phyloP scores from a whole-genome alignment of 208 protist species.

The Leishmania arabica region DNA sequence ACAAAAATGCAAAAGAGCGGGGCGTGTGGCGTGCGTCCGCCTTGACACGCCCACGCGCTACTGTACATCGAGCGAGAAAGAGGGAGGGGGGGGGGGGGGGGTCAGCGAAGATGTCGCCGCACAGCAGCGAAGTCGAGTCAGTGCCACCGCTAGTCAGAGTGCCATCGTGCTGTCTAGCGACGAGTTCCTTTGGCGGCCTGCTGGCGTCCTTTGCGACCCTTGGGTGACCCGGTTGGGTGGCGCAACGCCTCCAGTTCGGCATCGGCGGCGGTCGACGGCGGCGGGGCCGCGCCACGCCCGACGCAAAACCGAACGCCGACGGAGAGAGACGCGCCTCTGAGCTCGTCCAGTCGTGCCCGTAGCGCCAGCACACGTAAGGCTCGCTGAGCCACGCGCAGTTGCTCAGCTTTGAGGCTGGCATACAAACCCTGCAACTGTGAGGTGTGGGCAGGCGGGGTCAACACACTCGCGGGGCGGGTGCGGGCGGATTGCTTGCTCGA shows the following conservation, averaged over 20 bases:
- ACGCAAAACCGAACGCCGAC: constrained; percentile 42
- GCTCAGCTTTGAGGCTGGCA: constrained; percentile 11
- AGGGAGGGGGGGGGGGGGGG: neutral
- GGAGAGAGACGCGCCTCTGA: constrained; percentile 22
- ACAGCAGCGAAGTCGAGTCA: neutral
- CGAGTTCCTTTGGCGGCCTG: constrained; percentile 12
- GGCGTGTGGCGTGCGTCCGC: neutral
- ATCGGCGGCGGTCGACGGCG: constrained; percentile 25
- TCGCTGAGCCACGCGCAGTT: constrained; percentile 24
- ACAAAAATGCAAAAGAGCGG: neutral
- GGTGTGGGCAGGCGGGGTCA: neutral
- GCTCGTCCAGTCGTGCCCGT: constrained; percentile 31
- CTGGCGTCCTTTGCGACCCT: constrained; percentile 20
- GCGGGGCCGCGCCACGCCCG: constrained; percentile 39
- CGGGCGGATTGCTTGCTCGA: constrained; percentile 10
- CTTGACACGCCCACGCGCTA: neutral
- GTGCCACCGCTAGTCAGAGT: no score
- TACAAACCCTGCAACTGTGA: constrained; percentile 13
- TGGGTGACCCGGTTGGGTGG: constrained; percentile 1
- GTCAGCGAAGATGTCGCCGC: neutral
- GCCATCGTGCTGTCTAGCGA: neutral
- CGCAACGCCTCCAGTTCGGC: constrained; percentile 28
- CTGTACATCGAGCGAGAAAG: constrained; percentile 3
- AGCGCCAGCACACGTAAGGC: constrained; percentile 36
- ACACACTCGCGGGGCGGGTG: constrained; percentile 17